Evolutionary conservation across 139 green algal species (phyloP), one percentile per base, ranked within the genome.

Genomic region (Chlamydomonas schloesseri): DNA sequence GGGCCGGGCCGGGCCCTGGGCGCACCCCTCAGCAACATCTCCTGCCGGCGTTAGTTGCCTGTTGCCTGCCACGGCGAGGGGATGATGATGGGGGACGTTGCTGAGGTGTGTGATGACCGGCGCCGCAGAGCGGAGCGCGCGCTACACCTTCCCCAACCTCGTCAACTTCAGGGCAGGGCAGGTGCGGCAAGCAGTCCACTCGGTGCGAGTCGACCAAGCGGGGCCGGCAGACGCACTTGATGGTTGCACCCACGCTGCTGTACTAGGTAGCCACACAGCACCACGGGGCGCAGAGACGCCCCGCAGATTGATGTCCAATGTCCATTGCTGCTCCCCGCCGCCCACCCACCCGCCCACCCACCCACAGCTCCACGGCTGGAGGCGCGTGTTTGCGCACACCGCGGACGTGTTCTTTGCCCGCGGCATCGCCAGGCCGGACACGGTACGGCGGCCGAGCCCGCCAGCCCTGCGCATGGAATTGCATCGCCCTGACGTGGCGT

Each of bases 301-400:
- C 42, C 42, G 42, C 42, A 26, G 46, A 9, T 42, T 23, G 47
- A n/a, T 73, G 68, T 53, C 11, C 68, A 11, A 14, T 4, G 31
- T 15, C n/a, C 24, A 10, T 18, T 34, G 29, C 3, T 33, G 13
- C 10, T 71, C 28, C 29, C 15, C 2, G 4, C 64, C 67, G 20
- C 33, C 31, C 26, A 50, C 33, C 67, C 67, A 1, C 31, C 31
- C 9, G 26, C 67, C 20, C 3, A 9, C 33, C n/a, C 34, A 29
- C 20, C 20, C 79, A 9, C 87, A 94, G 79, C 47, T 98, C 20
- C 53, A 53, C 26, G 95, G 94, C 57, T 99, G 92, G 82, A 79
- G 96, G 26, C 89, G 97, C 18, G 93, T 99, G 36, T 99, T 99
- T 90, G 92, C 92, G 1, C 97, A 99, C 86, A 95, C 92, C 29